phyloP scores from a whole-genome alignment of 2,329 filamentous ascomycete species.

The Colletotrichum costaricense region DNA sequence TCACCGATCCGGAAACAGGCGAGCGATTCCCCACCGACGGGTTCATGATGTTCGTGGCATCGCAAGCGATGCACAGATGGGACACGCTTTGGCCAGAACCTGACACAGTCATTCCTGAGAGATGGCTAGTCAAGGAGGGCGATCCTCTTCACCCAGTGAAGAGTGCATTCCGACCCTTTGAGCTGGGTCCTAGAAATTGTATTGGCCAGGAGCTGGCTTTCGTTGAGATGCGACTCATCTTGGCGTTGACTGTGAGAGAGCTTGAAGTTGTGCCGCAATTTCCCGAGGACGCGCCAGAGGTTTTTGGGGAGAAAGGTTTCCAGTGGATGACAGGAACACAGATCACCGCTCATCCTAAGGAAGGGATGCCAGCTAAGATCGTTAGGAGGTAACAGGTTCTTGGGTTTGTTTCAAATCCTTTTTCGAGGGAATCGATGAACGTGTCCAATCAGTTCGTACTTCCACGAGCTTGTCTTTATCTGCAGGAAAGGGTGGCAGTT shows the following conservation, averaged over 20 bases:
- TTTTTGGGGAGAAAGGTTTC: constrained; percentile 47
- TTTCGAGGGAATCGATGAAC: too few relatives aligned
- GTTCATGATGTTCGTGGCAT: constrained; percentile 42
- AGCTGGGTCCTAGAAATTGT: constrained; percentile 63
- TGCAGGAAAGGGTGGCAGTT: too few relatives aligned
- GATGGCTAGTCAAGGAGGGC: constrained; percentile 48
- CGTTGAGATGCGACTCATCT: constrained; percentile 61
- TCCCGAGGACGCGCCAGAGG: constrained; percentile 45
- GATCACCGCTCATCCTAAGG: constrained; percentile 40
- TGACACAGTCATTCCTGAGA: constrained; percentile 53
- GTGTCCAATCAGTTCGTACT: too few relatives aligned
- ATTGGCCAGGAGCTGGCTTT: constrained; percentile 67
- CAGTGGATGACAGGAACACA: constrained; percentile 35
- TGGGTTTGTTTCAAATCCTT: neutral
- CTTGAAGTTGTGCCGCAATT: constrained; percentile 59
- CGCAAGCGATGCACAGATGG: constrained; percentile 44
- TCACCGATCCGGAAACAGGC: constrained; percentile 55
- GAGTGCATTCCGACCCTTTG: constrained; percentile 65
- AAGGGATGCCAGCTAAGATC: constrained; percentile 38
- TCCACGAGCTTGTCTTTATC: too few relatives aligned
- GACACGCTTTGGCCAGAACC: constrained; percentile 50
- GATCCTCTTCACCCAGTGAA: constrained; percentile 50
- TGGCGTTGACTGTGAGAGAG: constrained; percentile 59
- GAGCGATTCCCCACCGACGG: constrained; percentile 52
- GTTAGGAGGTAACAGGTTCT: neutral